Percentiles rank a stretch among this genome's conserved stretches.
phyloP scores from a whole-genome alignment of 2,329 filamentous ascomycete species.

The Apiospora marii region DNA sequence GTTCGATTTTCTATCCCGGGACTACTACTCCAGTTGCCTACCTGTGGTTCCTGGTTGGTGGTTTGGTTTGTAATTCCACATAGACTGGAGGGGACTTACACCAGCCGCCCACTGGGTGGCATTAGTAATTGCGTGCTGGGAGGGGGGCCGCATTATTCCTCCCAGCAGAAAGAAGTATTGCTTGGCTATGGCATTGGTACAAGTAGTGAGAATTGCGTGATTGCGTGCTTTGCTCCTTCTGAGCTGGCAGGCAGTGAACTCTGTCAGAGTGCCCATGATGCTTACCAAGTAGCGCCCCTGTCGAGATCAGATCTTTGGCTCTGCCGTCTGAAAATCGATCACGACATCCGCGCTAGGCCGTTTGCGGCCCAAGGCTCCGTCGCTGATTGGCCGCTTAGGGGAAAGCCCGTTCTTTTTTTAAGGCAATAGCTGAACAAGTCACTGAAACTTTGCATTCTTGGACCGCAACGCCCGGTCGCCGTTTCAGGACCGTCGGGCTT shows the following conservation, averaged over 20 bases:
- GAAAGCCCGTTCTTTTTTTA: conserved; percentile 9
- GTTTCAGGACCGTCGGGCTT: not conserved
- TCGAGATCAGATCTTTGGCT: conserved; percentile 16
- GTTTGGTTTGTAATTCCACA: conserved; percentile 14
- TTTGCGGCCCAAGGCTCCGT: conserved; percentile 33
- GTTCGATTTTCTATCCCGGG: not conserved
- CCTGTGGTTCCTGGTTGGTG: not conserved
- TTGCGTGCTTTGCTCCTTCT: conserved; percentile 19
- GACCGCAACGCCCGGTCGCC: not conserved
- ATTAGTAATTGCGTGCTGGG: conserved; percentile 24
- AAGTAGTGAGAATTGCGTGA: conserved; percentile 20
- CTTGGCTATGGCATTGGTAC: not conserved
- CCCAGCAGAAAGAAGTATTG: not conserved
- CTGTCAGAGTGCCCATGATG: conserved; percentile 23
- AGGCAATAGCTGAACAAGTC: conserved; percentile 22
- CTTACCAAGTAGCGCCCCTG: conserved; percentile 32
- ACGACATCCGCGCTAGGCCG: conserved; percentile 48
- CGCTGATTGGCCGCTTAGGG: conserved; percentile 38
- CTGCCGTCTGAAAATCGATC: conserved; percentile 38
- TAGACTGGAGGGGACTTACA: not conserved
- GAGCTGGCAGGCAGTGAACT: conserved; percentile 33
- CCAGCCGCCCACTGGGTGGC: conserved; percentile 6
- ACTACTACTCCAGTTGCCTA: not conserved
- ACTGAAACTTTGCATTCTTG: conserved; percentile 22
- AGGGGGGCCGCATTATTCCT: not conserved